These are phyloP conservation scores for Malassezia pachydermatis DNA, from an alignment of 1,284 basidiomycete genomes.

Conservation along the genomic window DNA sequence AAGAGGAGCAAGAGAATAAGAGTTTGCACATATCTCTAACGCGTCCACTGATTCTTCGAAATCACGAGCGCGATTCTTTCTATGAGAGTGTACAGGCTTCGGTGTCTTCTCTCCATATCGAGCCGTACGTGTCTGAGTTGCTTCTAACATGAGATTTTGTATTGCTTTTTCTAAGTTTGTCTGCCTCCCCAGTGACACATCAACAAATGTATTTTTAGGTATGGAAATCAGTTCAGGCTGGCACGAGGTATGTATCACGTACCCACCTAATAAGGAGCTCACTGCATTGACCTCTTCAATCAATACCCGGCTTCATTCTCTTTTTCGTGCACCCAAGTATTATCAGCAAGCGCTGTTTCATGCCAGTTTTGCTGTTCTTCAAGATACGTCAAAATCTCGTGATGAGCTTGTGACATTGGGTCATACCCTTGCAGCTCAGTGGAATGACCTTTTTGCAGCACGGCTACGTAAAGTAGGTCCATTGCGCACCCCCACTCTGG, in stretches of 20 bases:
- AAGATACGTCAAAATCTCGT: neutral
- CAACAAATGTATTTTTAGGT: constrained; percentile 7
- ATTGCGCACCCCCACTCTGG: too few species aligned
- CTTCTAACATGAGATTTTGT: too few species aligned
- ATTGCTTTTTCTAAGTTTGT: constrained; percentile 9
- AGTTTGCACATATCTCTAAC: constrained; percentile 13
- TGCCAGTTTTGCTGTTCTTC: constrained; percentile 8
- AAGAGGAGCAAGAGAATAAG: neutral
- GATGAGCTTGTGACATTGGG: neutral
- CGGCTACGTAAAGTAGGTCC: neutral
- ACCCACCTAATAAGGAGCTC: neutral
- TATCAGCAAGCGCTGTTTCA: constrained; percentile 9
- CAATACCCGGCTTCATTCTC: neutral
- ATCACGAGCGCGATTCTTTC: constrained; percentile 1
- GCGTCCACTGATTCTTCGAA: constrained; percentile 10
- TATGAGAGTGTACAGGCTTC: neutral
- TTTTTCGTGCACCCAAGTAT: neutral
- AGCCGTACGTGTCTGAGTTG: constrained; percentile 1
- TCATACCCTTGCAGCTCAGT: neutral
- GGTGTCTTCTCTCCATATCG: neutral
- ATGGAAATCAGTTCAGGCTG: constrained; percentile 9
- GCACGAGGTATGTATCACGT: constrained; percentile 1
- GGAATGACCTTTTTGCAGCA: neutral
- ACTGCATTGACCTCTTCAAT: neutral
- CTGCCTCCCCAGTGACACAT: constrained; percentile 13